phyloP scores from a whole-genome alignment of 2,329 filamentous ascomycete species.

The Fusarium pilosicola region DNA sequence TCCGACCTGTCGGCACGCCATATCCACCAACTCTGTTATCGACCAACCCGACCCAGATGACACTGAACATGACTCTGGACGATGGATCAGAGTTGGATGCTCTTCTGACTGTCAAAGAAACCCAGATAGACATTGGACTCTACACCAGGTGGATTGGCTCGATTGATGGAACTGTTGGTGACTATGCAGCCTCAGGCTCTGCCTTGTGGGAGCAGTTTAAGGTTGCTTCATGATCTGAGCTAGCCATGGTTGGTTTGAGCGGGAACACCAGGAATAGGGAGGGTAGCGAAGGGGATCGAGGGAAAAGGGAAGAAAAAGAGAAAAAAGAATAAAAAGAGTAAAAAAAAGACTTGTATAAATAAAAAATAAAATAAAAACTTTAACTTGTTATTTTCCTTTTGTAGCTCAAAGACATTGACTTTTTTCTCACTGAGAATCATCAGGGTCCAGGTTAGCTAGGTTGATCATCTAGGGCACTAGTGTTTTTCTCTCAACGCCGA shows the following conservation, averaged over 20 bases:
- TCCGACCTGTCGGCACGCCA: not conserved
- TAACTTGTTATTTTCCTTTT: rapidly evolving
- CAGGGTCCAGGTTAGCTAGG: rapidly evolving
- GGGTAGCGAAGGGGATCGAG: rapidly evolving
- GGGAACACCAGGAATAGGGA: rapidly evolving
- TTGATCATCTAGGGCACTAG: no score
- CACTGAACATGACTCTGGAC: not conserved
- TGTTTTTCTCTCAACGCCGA: not conserved
- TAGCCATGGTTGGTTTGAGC: rapidly evolving
- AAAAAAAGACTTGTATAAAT: no score
- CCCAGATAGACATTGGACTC: not conserved
- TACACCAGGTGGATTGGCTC: not conserved
- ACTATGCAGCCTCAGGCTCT: not conserved
- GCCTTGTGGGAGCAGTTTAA: not conserved
- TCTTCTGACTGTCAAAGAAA: not conserved
- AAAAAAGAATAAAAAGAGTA: not conserved
- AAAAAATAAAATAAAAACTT: no score
- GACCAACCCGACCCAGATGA: not conserved
- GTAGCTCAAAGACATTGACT: no score
- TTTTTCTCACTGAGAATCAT: no score
- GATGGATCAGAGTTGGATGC: not conserved
- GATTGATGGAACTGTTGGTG: not conserved
- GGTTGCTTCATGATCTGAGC: not conserved
- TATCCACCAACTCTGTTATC: not conserved
- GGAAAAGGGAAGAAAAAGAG: rapidly evolving